Evolutionary conservation across 257 asterid species (phyloP).

Genomic region (Anisodus acutangulus): DNA sequence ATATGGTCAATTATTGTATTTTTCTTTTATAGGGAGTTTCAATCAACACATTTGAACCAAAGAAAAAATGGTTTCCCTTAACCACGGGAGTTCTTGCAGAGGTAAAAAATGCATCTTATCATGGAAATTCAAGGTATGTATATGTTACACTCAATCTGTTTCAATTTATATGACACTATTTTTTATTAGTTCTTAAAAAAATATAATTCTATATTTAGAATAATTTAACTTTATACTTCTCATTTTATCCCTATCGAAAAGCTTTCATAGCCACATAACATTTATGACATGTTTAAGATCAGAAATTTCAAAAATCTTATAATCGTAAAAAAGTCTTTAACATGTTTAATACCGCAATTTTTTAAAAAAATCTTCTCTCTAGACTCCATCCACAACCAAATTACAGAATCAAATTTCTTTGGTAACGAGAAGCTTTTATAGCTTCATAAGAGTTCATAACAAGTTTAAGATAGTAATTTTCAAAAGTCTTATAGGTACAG

Average conservation of each 20-base stretch:
- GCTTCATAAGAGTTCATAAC: too few species aligned
- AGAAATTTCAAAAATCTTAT: background rate
- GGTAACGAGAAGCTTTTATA: too few species aligned
- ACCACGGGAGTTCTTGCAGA: constrained; percentile 54
- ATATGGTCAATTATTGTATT: background rate
- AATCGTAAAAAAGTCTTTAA: too few species aligned
- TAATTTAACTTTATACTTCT: too few species aligned
- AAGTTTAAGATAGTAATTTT: too few species aligned
- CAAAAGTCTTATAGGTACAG: too few species aligned
- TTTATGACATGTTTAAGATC: background rate
- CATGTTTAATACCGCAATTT: background rate
- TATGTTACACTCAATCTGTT: background rate
- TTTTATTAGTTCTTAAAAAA: background rate
- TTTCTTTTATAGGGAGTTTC: constrained; percentile 42
- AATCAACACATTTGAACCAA: constrained; percentile 55
- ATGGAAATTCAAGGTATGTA: constrained; percentile 54
- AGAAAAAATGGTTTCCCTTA: constrained; percentile 49
- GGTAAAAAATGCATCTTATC: constrained; percentile 11
- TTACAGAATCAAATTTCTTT: too few species aligned
- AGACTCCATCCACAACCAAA: too few species aligned
- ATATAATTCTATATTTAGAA: too few species aligned
- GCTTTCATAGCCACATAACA: background rate
- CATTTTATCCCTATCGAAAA: background rate
- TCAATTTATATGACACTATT: background rate
- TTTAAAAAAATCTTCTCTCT: too few species aligned